These are phyloP conservation scores for Prunus kanzakura DNA, from an alignment of 306 rosid species.

Conservation along the genomic window DNA sequence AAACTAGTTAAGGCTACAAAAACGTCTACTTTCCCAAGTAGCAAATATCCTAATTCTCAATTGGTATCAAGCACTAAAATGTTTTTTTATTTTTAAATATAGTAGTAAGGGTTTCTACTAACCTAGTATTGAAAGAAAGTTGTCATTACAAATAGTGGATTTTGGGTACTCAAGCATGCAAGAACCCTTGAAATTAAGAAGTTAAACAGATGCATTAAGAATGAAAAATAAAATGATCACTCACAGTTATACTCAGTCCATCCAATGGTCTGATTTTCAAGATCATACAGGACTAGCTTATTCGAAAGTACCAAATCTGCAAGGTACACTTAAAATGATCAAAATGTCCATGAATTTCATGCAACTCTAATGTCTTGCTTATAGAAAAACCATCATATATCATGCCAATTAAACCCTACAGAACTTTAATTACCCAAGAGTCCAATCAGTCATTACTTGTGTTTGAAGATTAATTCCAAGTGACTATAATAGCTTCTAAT, in stretches of 20 bases:
- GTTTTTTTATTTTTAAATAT: too few relatives aligned
- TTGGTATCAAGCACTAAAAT: not conserved
- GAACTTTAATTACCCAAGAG: not conserved
- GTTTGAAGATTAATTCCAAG: not conserved
- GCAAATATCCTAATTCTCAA: not conserved
- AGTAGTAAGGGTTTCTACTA: not conserved
- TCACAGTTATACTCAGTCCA: slow-evolving; percentile 96
- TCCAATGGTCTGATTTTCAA: slow-evolving; percentile 81
- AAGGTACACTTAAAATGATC: slow-evolving; percentile 16
- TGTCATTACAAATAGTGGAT: not conserved
- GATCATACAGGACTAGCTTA: slow-evolving; percentile 87
- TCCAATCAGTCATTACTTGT: not conserved
- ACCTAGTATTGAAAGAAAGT: not conserved
- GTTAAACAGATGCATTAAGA: not conserved
- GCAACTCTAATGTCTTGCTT: not conserved
- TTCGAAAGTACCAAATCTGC: slow-evolving; percentile 96
- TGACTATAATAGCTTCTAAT: not conserved
- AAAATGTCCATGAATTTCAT: slow-evolving; percentile 1
- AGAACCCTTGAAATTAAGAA: not conserved
- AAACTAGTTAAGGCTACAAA: not conserved
- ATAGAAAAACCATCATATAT: not conserved
- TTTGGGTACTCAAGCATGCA: not conserved
- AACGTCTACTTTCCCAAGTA: not conserved
- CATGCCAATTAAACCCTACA: not conserved
- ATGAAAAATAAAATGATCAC: slow-evolving; percentile 28